A percentile compares a stretch with the other conserved stretches of the same genome.
Evolutionary conservation across 2,329 filamentous ascomycete genomes (phyloP).

Genomic region (Nigrospora sphaerica): DNA sequence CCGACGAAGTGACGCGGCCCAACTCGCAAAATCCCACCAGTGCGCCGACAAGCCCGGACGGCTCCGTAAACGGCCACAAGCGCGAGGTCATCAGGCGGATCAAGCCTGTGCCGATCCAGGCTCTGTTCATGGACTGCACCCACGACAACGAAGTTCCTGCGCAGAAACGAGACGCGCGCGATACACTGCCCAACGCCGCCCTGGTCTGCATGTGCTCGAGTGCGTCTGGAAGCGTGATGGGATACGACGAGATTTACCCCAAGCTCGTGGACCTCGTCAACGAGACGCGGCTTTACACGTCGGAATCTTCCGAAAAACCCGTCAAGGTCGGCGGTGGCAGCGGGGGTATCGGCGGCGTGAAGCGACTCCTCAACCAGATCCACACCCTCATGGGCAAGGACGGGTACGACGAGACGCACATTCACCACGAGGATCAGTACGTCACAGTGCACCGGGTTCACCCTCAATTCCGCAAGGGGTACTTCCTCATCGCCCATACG

Average conservation of each 20-base stretch:
- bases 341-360: constrained; percentile 81
- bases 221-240: constrained; percentile 92
- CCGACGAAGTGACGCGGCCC: constrained; percentile 72
- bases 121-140: constrained; percentile 98
- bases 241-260: constrained; percentile 95
- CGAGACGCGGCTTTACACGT: constrained; percentile 78
- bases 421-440: constrained; percentile 94
- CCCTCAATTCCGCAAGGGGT: constrained; percentile 83
- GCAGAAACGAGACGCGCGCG: constrained; percentile 88
- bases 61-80: constrained; percentile 26
- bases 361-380: constrained; percentile 89
- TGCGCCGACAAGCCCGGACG: constrained; percentile 19
- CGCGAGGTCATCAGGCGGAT: constrained; percentile 71
- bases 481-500: constrained; percentile 93
- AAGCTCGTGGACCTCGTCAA: constrained; percentile 87
- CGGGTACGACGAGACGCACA: constrained; percentile 88
- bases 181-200: constrained; percentile 89
- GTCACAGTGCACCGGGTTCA: constrained; percentile 95
- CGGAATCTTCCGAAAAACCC: constrained; percentile 57
- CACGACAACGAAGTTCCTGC: constrained; percentile 97
- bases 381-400: constrained; percentile 95
- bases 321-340: constrained; percentile 64
- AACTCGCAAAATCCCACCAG: constrained; percentile 34
- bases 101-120: constrained; percentile 82
- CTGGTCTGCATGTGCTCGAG: constrained; percentile 94